Evolutionary conservation across 2,329 filamentous ascomycete species (phyloP), one percentile per base, ranked within the genome.

Genomic region (Ophiostoma ulmi): DNA sequence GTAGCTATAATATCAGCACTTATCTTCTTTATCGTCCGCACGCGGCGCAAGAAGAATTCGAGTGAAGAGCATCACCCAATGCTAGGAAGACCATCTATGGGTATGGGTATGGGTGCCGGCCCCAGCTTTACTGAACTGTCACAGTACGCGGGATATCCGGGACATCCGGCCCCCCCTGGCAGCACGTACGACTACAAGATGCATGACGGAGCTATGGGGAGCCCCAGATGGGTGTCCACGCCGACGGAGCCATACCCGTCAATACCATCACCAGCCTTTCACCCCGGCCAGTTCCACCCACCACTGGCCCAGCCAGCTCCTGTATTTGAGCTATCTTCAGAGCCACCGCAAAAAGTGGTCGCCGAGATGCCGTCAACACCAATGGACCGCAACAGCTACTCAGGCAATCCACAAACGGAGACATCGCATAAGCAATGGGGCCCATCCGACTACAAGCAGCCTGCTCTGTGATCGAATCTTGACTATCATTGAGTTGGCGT

Each of bases 1-100:
- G 68, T 73, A 1, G 74, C 74, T 7, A 69, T 76, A 38, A 3
- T 77, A 3, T 75, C 74, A 3, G 74, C 70, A 0, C 71, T 69
- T 0, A 35, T 76, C 1, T 70, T 73, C 7, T 75, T 75, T 72
- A 71, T 77, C 14, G 36, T 77, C 11, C 76, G 76, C 10, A 72
- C 74, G 63, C 73, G 75, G 39, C 74, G 73, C 64, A 73, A 70
- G 36, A 75, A 72, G 38, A 68, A 72, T 14, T 5, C n/a, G 4
- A 44, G 14, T 68, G 77, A 78, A 36, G 77, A 79, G 70, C 75
- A 75, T 36, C 77, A 76, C 44, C 76, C 76, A 7, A 77, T 79
- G 76, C 74, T 78, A 17, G 48, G 31, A 67, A 26, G 63, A 39
- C 20, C 63, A 58, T 5, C 26, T 1, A 35, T 31, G 13, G 68